Evolutionary conservation across 805 yeast genomes (phyloP).

Genomic region (Candida verbasci): DNA sequence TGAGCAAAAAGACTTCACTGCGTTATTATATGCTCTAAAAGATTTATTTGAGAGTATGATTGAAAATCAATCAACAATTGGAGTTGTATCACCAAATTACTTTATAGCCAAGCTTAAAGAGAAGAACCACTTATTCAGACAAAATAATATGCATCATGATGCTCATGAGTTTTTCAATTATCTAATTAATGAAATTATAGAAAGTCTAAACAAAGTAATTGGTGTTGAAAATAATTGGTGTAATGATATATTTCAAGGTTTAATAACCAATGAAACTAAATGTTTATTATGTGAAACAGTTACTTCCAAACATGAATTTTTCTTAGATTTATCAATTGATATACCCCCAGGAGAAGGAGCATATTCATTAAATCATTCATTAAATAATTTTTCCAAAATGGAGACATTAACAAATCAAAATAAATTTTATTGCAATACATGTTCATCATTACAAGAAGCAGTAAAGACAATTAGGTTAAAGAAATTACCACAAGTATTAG

Average conservation of each 20-base stretch:
- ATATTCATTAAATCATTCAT: constrained; percentile 68
- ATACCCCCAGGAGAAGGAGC: constrained; percentile 56
- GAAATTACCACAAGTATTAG: constrained; percentile 69
- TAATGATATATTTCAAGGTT: constrained; percentile 76
- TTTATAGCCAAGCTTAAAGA: constrained; percentile 72
- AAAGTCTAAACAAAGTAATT: constrained; percentile 46
- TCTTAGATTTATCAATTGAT: constrained; percentile 83
- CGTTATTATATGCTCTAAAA: constrained; percentile 57
- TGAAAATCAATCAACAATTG: constrained; percentile 64
- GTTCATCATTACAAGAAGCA: constrained; percentile 91
- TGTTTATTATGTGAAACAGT: constrained; percentile 86
- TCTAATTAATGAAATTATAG: constrained; percentile 63
- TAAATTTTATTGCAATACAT: constrained; percentile 88
- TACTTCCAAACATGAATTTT: constrained; percentile 78
- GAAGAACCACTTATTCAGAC: constrained; percentile 80
- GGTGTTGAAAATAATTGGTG: constrained; percentile 47
- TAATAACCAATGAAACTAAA: constrained; percentile 78
- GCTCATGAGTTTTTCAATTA: constrained; percentile 96
- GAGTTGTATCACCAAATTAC: constrained; percentile 79
- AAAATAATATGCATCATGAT: constrained; percentile 91
- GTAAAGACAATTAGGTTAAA: constrained; percentile 81
- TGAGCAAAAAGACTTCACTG: constrained; percentile 25
- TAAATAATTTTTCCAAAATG: constrained; percentile 76
- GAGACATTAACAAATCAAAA: constrained; percentile 84
- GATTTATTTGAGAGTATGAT: constrained; percentile 83